phyloP scores from a whole-genome alignment of 371 early-diverging fungal genomes.

The Batkoa obscura region DNA sequence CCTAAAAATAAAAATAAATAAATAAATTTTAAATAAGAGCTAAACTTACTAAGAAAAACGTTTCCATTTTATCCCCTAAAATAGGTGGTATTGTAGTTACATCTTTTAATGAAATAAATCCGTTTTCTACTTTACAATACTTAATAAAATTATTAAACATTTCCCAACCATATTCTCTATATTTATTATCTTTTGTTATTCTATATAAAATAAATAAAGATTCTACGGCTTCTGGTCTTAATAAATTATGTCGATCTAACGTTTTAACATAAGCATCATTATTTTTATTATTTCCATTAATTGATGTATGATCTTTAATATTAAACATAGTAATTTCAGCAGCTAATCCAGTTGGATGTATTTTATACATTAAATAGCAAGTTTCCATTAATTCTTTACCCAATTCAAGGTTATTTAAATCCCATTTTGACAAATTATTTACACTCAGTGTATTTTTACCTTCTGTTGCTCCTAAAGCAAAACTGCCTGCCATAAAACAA shows the following conservation, averaged over 20 bases:
- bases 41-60: constrained; percentile 28
- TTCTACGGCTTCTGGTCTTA: constrained; percentile 83
- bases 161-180: constrained; percentile 79
- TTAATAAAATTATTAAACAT: constrained; percentile 70
- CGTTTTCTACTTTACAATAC: constrained; percentile 38
- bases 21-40: background rate
- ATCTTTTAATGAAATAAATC: constrained; percentile 22
- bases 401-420: constrained; percentile 17
- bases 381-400: constrained; percentile 56
- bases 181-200: constrained; percentile 59
- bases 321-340: constrained; percentile 52
- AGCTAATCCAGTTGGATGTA: constrained; percentile 55
- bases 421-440: constrained; percentile 9
- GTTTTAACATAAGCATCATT: constrained; percentile 41
- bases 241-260: constrained; percentile 39
- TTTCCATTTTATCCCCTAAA: constrained; percentile 46
- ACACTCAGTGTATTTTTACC: constrained; percentile 12
- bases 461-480: constrained; percentile 56
- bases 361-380: constrained; percentile 65
- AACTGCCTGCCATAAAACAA: constrained; percentile 74
- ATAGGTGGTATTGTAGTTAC: constrained; percentile 30
- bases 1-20: constrained; percentile 16
- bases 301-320: constrained; percentile 11
- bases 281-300: constrained; percentile 3
- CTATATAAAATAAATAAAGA: constrained; percentile 67